Base-by-base conservation (phyloP, 2,329 filamentous ascomycete species). In the Pezicula neosporulosa region DNA sequence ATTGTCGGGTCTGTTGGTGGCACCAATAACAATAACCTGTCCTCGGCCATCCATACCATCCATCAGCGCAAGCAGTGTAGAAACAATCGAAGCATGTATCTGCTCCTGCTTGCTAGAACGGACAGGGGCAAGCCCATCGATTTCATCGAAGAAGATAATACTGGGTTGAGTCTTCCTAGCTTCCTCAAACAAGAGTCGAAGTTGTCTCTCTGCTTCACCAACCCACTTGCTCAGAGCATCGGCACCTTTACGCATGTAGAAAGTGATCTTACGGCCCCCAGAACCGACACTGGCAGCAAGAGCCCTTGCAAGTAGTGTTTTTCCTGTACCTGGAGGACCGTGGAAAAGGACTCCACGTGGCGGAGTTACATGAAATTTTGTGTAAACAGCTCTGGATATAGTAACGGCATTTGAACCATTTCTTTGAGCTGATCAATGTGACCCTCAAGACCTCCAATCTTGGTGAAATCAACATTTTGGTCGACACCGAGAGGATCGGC, bases 111-210 rank as follows among this genome's bases (percentile, higher is more conserved):
- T 97, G 71, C 93, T 97, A 12, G 94, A 97, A 61, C 94, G 83
- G 33, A 97, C 94, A 47, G 94, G 95, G 3, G 94, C 94, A 57
- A 99, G 78, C 50, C 94, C 94, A 72, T 99, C 94, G 60, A 99
- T 99, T 69, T 99, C 94, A 68, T 99, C 94, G 62, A 99, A 97
- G 75, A 99, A 99, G 68, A 99, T 99, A 70, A 99, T 99, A 68
- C 93, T 97, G 0, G 94, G 94, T 65, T 99, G 94, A 1, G 88
- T 97, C 68, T 91, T 94, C 55, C 93, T 82, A 15, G 94, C 94
- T 70, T 99, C 94, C 63, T 97, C 94, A 58, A 99, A 99, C 5
- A 99, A 78, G 51, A 97, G 74, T 43, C 94, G 86, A 49, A 99
- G 81, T 67, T 99, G 94, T 70, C 93, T 87, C 72, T 99, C 94